Percentiles rank a stretch among this genome's conserved stretches.
phyloP scores from a whole-genome alignment of 2,329 filamentous ascomycete species.

The Seiridium unicorne region DNA sequence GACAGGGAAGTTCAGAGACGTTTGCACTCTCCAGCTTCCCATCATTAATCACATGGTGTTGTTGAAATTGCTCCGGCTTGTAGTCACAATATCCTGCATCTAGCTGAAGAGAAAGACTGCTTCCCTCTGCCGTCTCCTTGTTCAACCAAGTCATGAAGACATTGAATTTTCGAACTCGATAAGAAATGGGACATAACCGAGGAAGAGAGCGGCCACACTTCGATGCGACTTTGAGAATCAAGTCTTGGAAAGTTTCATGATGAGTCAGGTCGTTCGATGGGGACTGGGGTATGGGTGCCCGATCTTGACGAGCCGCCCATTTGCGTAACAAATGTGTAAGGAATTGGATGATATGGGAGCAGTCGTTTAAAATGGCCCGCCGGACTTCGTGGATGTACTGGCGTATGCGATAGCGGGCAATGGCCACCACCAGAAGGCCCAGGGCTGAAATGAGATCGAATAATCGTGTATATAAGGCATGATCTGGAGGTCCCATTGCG shows the following conservation, averaged over 20 bases:
- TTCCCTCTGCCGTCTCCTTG: background rate
- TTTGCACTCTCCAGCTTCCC: background rate
- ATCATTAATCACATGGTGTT: background rate
- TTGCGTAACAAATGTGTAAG: background rate
- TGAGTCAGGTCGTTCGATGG: background rate
- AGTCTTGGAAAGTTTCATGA: background rate
- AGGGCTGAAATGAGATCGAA: background rate
- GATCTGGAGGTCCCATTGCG: background rate
- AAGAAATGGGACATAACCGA: background rate
- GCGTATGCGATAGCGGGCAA: background rate
- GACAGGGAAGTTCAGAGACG: background rate
- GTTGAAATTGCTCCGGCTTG: background rate
- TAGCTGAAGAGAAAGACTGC: constrained; percentile 6
- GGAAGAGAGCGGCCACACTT: background rate
- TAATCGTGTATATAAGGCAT: background rate
- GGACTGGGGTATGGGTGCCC: background rate
- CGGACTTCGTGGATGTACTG: background rate
- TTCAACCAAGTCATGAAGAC: constrained; percentile 9
- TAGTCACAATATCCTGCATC: background rate
- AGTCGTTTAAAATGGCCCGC: background rate
- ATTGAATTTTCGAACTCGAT: constrained; percentile 1
- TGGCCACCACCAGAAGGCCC: background rate
- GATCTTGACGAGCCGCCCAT: background rate
- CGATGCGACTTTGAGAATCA: background rate
- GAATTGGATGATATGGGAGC: background rate